Evolutionary conservation across 2,329 filamentous ascomycete genomes (phyloP).

Genomic region (Ceratocystis alfenasii): DNA sequence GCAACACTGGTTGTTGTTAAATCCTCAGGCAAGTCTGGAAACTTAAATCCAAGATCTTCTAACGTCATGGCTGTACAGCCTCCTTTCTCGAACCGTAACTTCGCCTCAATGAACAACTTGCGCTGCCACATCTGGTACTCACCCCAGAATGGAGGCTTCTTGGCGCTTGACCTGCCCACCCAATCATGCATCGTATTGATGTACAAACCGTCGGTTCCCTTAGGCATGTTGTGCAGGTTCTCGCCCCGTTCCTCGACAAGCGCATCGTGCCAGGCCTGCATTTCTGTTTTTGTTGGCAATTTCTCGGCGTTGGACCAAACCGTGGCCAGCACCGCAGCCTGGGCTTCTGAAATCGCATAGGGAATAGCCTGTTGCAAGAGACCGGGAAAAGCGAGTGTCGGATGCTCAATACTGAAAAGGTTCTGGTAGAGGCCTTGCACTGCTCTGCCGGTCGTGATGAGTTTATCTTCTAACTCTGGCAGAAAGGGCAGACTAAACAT

Average conservation of each 20-base stretch:
- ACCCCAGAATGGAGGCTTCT: constrained; percentile 59
- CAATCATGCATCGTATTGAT: constrained; percentile 58
- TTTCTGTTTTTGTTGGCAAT: constrained; percentile 51
- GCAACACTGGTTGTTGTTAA: neutral
- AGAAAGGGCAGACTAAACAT: constrained; percentile 74
- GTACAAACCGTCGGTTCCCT: constrained; percentile 53
- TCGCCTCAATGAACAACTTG: constrained; percentile 54
- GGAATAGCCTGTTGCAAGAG: constrained; percentile 79
- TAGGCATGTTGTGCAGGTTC: constrained; percentile 39
- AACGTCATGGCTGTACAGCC: constrained; percentile 55
- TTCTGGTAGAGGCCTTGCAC: constrained; percentile 68
- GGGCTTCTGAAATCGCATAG: constrained; percentile 67
- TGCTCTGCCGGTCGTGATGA: constrained; percentile 57
- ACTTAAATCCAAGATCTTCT: constrained; percentile 57
- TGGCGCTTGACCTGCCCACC: constrained; percentile 39
- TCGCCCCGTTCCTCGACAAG: constrained; percentile 40
- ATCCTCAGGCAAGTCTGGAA: constrained; percentile 31
- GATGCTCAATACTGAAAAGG: constrained; percentile 60
- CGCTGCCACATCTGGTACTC: constrained; percentile 62
- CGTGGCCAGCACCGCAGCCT: constrained; percentile 63
- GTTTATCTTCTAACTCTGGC: constrained; percentile 33
- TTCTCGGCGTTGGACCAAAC: constrained; percentile 60
- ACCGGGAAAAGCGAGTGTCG: constrained; percentile 65
- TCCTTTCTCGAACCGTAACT: constrained; percentile 54
- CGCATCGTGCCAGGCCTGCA: constrained; percentile 56